Base-by-base conservation (phyloP, 1,284 basidiomycete species). In the Neonothopanus nambi region DNA sequence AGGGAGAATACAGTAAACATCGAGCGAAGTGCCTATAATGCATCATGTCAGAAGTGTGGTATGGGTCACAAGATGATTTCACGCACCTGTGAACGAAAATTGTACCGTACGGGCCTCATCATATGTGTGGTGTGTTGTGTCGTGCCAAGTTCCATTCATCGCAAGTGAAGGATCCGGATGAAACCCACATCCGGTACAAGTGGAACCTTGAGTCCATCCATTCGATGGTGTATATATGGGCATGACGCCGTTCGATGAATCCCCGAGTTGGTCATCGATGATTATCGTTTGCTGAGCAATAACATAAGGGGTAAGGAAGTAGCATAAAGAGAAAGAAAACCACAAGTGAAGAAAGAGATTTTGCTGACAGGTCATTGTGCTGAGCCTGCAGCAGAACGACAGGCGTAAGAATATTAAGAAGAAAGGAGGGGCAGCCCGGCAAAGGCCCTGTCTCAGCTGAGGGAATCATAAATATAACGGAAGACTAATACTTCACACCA, bases 241-340 rank as follows among this genome's bases (percentile, higher is more conserved):
- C n/a, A 33, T 13, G 18, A 18, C 24, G 23, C 48, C 48, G 23
- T 48, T 51, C 6, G 35, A 21, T 24, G 36, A 40, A 39, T 57
- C 56, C 11, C 56, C 56, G 15, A 15, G 15, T n/a, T 51, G 42
- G 33, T 54, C 56, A 40, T 57, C 56, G 20, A 57, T 57, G 15
- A 21, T 35, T 9, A 46, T 41, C n/a, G 20, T 41, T 37, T 43
- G 26, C 26, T 28, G 26, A 28, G 26, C 26, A 11, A 28, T 11
- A 28, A 11, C 26, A 28, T 11, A 11, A 11, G 11, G 11, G 26
- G 5, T 28, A 28, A 28, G 11, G 26, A 28, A 28, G 11, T 28
- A 28, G 26, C 26, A 28, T 28, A 28, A 28, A 28, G 26, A n/a
- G n/a, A n/a, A 28, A 28, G 26, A 5, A 28, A 28, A 28, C 26